phyloP scores from a whole-genome alignment of 306 rosid genomes.

The Cicer arietinum region DNA sequence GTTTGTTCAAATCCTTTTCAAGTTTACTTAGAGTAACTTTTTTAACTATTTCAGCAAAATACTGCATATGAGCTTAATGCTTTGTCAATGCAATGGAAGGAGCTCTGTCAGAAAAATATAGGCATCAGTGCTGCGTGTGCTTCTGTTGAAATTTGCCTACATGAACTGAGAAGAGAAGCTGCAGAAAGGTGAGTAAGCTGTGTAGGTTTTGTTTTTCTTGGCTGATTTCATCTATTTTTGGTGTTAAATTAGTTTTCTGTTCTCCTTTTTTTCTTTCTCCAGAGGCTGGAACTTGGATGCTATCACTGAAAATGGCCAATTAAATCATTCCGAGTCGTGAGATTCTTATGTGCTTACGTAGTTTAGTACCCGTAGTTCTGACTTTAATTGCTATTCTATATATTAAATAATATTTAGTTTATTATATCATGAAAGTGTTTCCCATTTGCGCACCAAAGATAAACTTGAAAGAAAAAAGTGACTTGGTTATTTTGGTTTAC shows the following conservation, averaged over 20 bases:
- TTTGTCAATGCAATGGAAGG: conserved; percentile 85
- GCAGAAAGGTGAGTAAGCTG: conserved; percentile 59
- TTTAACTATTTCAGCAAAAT: conserved; percentile 68
- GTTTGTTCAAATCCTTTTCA: conserved; percentile 25
- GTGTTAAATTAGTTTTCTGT: conserved; percentile 38
- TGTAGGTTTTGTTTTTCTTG: neutral
- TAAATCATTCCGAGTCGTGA: conserved; percentile 47
- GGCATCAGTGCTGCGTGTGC: conserved; percentile 80
- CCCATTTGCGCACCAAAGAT: neutral
- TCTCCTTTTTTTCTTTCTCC: conserved; percentile 18
- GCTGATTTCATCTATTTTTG: conserved; percentile 27
- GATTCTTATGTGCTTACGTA: conserved; percentile 42
- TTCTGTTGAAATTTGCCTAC: conserved; percentile 61
- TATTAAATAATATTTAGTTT: neutral
- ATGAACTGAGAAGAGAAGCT: conserved; percentile 69
- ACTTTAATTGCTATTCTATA: conserved; percentile 1
- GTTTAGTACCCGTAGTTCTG: conserved; percentile 26
- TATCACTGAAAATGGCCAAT: conserved; percentile 55
- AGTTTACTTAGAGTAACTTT: conserved; percentile 28
- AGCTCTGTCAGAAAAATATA: conserved; percentile 84
- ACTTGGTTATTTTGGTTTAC: neutral
- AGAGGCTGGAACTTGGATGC: conserved; percentile 85
- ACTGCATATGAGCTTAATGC: conserved; percentile 93
- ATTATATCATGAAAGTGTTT: neutral
- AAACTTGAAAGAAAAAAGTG: neutral